Evolutionary conservation across 139 green algal genomes (phyloP), one percentile per base, ranked within the genome.

Genomic region (Tetraselmis striata): DNA sequence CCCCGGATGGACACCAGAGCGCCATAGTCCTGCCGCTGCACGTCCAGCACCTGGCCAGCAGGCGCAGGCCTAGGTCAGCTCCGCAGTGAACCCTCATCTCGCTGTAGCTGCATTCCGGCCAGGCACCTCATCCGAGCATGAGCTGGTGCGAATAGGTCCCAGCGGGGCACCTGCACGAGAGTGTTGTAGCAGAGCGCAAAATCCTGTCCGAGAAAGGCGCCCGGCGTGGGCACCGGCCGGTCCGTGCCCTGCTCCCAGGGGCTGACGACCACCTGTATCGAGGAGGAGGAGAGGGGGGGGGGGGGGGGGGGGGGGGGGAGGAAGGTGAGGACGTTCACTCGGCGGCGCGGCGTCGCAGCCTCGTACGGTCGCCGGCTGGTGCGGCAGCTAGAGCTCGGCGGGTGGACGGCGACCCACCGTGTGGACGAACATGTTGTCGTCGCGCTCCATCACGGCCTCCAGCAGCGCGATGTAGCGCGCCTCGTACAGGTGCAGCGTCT

Each of bases 401-500:
- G n/a, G n/a, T n/a, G n/a, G n/a, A n/a, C n/a, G n/a, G n/a, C n/a
- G n/a, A n/a, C n/a, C n/a, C n/a, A 88, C 82, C 1, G 80, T 82
- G 25, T 85, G 85, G 29, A 58, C 83, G 32, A 90, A 84, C 2
- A 89, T 58, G 23, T 80, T 79, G 67, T 84, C 81, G 67, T 30
- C 31, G 28, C 28, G 31, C 23, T 67, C 28, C 27, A 85, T 59
- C n/a, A 82, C 85, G 77, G 89, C 79, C 1, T 93, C 86, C n/a
- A 93, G 76, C 67, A 93, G 11, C 0, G 86, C 81, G 1, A 93
- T 78, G 80, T 89, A 93, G 23, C 88, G 84, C 0, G 88, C 86
- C 76, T 93, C 90, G 74, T 90, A 93, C 45, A 93, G 84, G 84
- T 93, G 88, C 23, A 93, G 84, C 1, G 85, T 89, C 80, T 90